Evolutionary conservation across 352 stramenopile species (phyloP), one percentile per base, ranked within the genome.

Genomic region (Globisporangium perplexum): DNA sequence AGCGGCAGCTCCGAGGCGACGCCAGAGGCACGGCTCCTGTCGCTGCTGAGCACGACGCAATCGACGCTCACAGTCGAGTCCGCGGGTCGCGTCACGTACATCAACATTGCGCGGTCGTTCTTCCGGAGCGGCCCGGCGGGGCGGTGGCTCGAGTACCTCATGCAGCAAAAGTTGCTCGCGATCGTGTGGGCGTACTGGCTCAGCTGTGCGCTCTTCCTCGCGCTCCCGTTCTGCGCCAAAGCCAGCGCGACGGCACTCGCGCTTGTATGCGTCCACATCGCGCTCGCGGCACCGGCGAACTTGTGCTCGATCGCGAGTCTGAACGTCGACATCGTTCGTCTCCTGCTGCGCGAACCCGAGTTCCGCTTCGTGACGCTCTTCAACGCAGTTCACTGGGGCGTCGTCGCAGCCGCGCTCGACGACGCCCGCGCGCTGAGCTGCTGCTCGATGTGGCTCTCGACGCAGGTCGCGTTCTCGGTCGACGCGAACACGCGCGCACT

Each of bases 361-460:
- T 75, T 71, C 35, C 55, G 46, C 4, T 50, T 57, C 33, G 30
- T 58, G n/a, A 43, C 66, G 14, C 4, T 71, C 7, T 24, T 71
- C 4, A 76, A 69, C 36, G 53, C 47, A 2, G 36, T 62, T 12
- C 59, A 73, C 46, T 76, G 68, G 68, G 17, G 57, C 23, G 36
- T 43, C 5, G 18, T 64, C 6, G 61, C 45, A 7, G 18, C 53
- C 4, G 36, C 46, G 3, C 65, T 73, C 36, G 23, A 44, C 8
- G 65, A 76, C 26, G 15, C 52, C 11, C 61, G 68, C 3, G 42
- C 35, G 0, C 15, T 44, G 4, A 44, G 65, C 28, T 73, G 62
- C 36, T 17, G 59, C 3, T 28, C 64, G 8, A 47, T 69, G 55
- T 72, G 61, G 62, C 60, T 63, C 38, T 26, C 59, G n/a, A 53